Conservation (phyloP, 306 rosid genomes). For the Argentina anserina region DNA sequence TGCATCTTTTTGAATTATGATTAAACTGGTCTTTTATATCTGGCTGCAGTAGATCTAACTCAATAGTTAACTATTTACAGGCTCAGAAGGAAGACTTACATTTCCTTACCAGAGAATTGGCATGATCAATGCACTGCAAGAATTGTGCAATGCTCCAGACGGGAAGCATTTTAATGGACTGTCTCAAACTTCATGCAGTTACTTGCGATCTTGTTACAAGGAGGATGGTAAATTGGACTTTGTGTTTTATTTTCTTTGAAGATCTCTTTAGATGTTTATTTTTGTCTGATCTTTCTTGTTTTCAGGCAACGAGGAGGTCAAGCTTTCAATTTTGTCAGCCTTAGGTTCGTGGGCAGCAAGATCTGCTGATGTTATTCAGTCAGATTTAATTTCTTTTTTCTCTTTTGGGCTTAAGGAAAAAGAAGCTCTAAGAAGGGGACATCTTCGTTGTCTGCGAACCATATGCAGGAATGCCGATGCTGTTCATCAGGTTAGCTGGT, state of each 20-base stretch:
- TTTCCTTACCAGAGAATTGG: conserved; percentile 95
- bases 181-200: conserved; percentile 56
- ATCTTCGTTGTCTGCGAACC: conserved; percentile 61
- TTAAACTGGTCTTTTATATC: conserved; percentile 12
- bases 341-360: conserved; percentile 77
- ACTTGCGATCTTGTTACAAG: conserved; percentile 75
- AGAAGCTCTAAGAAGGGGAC: conserved; percentile 81
- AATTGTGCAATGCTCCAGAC: conserved; percentile 73
- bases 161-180: conserved; percentile 61
- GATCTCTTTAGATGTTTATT: conserved; percentile 12
- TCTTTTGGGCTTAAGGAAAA: conserved; percentile 93
- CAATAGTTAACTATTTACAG: conserved; percentile 35
- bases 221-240: conserved; percentile 58
- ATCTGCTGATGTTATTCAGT: conserved; percentile 59
- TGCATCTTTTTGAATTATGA: conserved; percentile 10
- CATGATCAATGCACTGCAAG: conserved; percentile 74
- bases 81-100: conserved; percentile 94
- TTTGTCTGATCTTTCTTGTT: conserved; percentile 18
- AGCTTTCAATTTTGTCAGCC: conserved; percentile 62
- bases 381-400: conserved; percentile 56
- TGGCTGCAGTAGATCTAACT: conserved; percentile 23
- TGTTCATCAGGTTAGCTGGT: conserved; percentile 52
- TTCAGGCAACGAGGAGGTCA: conserved; percentile 95
- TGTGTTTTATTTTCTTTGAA: conserved; percentile 9
- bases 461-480: conserved; percentile 66